Evolutionary conservation across 2,329 filamentous ascomycete species (phyloP).

Genomic region (Karstenula rhodostoma): DNA sequence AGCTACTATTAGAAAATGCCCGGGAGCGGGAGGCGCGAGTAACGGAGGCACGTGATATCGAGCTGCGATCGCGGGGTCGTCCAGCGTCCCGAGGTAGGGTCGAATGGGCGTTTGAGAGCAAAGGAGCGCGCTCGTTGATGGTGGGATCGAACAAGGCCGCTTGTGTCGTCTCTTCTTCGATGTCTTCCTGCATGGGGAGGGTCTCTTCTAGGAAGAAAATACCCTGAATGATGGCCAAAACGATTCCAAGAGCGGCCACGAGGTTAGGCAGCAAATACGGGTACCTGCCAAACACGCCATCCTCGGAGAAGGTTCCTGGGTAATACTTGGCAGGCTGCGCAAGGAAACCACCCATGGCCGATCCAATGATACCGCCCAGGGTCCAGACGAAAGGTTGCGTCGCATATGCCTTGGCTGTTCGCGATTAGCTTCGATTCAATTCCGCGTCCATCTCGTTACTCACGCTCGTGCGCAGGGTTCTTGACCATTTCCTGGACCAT

Average conservation of each 20-base stretch:
- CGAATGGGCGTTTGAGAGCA: constrained; percentile 56
- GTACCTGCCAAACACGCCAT: constrained; percentile 76
- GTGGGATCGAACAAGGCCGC: constrained; percentile 71
- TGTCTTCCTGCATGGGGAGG: constrained; percentile 66
- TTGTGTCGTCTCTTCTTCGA: constrained; percentile 52
- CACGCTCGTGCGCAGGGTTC: constrained; percentile 88
- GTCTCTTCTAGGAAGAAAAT: constrained; percentile 86
- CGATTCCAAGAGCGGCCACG: constrained; percentile 77
- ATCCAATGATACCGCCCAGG: constrained; percentile 84
- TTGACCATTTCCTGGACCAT: constrained; percentile 93
- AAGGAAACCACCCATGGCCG: constrained; percentile 86
- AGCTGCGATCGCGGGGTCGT: constrained; percentile 42
- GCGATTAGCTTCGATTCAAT: constrained; percentile 16
- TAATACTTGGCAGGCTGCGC: constrained; percentile 79
- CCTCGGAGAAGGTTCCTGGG: constrained; percentile 72
- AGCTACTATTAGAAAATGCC: constrained; percentile 34
- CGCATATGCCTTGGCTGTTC: constrained; percentile 78
- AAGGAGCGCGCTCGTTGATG: constrained; percentile 72
- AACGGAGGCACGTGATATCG: constrained; percentile 27
- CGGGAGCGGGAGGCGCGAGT: constrained; percentile 36
- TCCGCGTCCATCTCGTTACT: constrained; percentile 47
- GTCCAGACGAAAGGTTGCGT: constrained; percentile 96
- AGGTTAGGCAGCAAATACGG: constrained; percentile 92
- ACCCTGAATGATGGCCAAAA: constrained; percentile 80
- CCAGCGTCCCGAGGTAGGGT: constrained; percentile 56